These are phyloP conservation scores for Beauveria bassiana DNA, from an alignment of 2,329 filamentous ascomycete species.

Conservation along the genomic window DNA sequence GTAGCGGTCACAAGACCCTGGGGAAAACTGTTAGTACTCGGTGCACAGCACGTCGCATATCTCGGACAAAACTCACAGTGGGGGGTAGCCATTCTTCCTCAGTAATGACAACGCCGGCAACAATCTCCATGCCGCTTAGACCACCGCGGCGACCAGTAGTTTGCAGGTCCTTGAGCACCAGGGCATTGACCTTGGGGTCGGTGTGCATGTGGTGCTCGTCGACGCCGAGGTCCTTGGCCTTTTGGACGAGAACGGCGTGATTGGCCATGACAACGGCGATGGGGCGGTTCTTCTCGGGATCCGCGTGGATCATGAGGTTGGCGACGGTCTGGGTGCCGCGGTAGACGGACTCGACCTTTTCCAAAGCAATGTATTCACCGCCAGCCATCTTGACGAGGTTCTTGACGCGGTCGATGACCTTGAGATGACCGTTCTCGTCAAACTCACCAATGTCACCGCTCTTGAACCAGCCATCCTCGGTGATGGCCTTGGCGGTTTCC, in stretches of 20 bases:
- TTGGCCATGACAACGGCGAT: conserved; percentile 71
- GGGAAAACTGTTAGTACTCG: conserved; percentile 15
- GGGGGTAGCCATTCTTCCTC: conserved; percentile 85
- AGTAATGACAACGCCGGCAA: conserved; percentile 67
- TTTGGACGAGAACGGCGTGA: conserved; percentile 53
- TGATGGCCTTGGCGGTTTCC: conserved; percentile 72
- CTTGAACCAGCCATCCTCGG: conserved; percentile 90
- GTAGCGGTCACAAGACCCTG: conserved; percentile 55
- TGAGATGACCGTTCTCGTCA: conserved; percentile 68
- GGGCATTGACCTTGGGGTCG: conserved; percentile 54
- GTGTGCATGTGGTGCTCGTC: conserved; percentile 60
- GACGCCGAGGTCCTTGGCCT: conserved; percentile 55
- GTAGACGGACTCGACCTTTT: conserved; percentile 92
- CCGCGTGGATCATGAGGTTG: conserved; percentile 84
- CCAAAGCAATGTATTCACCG: conserved; percentile 93
- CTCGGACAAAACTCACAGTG: conserved; percentile 54
- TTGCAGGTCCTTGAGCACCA: conserved; percentile 61
- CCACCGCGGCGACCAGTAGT: conserved; percentile 56
- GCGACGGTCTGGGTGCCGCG: conserved; percentile 68
- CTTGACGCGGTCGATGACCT: conserved; percentile 94
- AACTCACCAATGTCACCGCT: conserved; percentile 94
- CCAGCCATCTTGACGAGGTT: conserved; percentile 94
- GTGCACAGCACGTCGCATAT: too few species aligned
- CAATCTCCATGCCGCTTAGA: conserved; percentile 62
- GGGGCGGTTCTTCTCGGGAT: conserved; percentile 65